Base-by-base conservation (phyloP, 345 rosid species). In the Arabidopsis thaliana region DNA sequence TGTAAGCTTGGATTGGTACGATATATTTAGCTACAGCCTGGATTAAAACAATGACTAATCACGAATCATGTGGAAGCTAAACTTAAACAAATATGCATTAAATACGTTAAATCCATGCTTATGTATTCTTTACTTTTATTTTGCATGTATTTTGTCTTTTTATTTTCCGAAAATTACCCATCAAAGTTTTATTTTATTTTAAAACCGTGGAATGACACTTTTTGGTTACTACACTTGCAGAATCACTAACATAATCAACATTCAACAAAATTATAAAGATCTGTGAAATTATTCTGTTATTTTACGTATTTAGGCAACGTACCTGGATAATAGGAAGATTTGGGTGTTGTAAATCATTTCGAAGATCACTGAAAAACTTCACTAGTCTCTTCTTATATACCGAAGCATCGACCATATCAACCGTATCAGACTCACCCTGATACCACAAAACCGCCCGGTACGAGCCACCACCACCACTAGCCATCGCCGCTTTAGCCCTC, bases 381-480 rank as follows among this genome's bases (percentile, higher is more conserved):
- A 81, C 78, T 75, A 89, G 79, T 65, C 86, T 89, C 59, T 59
- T 71, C 69, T 81, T 79, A 61, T 87, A 92, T n/a, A 75, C 66
- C 12, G 73, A 84, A 9, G 87, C 91, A 62, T 89, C 93, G 4
- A 78, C 77, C 48, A 65, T 67, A 41, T 20, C 71, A 22, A 23
- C 41, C 11, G 97, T 74, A 78, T 90, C 97, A 11, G 86, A 80
- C 81, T 92, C 97, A 40, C 99, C 99, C 75, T 92, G 97, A 72
- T 80, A 95, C 99, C 99, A 92, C 61, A 95, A 84, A 79, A 91
- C 77, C 23, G 80, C 85, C 81, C 72, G 65, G 20, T 85, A 83
- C 40, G 69, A 84, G n/a, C 86, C 89, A 1, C 71, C 78, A 12
- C 72, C 73, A 67, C 44, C 62, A 61, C 37, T 73, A 45, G 74